phyloP scores from a whole-genome alignment of 2,329 filamentous ascomycete genomes.

The Aureobasidium sp. region DNA sequence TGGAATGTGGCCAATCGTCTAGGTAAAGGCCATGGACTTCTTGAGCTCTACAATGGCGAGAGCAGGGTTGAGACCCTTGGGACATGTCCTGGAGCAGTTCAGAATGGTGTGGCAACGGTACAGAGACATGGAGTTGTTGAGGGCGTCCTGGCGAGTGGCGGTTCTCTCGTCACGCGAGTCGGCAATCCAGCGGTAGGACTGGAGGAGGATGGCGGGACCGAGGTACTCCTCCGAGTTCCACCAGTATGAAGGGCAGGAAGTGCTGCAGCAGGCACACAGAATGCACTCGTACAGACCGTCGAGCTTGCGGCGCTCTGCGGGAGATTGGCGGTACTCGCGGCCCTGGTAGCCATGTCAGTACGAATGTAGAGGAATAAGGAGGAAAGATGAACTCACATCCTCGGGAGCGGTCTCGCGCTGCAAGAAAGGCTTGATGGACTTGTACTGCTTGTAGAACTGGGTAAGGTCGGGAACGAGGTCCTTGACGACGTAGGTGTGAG shows the following conservation, averaged over 20 bases:
- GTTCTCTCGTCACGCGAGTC: constrained; percentile 91
- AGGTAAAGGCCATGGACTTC: constrained; percentile 73
- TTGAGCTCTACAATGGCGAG: constrained; percentile 96
- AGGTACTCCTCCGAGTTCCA: constrained; percentile 99
- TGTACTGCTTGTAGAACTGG: constrained; percentile 99
- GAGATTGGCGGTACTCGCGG: constrained; percentile 83
- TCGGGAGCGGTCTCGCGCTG: constrained; percentile 78
- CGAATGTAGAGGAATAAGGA: background rate
- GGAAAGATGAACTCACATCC: constrained; percentile 54
- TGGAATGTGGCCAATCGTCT: background rate
- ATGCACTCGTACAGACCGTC: constrained; percentile 99
- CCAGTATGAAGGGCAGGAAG: constrained; percentile 99
- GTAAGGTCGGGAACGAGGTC: constrained; percentile 96
- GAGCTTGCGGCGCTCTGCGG: constrained; percentile 89
- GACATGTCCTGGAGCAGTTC: constrained; percentile 95
- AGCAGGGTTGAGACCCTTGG: constrained; percentile 95
- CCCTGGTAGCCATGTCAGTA: constrained; percentile 48
- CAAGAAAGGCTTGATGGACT: constrained; percentile 97
- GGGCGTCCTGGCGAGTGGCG: constrained; percentile 75
- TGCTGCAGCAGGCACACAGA: constrained; percentile 97
- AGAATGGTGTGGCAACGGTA: constrained; percentile 99
- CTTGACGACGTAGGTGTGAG: constrained; percentile 98
- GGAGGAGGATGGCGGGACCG: constrained; percentile 88
- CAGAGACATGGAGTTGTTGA: constrained; percentile 98
- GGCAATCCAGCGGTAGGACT: constrained; percentile 95